Conservation (phyloP, 345 rosid genomes). For the Camelina laxa region DNA sequence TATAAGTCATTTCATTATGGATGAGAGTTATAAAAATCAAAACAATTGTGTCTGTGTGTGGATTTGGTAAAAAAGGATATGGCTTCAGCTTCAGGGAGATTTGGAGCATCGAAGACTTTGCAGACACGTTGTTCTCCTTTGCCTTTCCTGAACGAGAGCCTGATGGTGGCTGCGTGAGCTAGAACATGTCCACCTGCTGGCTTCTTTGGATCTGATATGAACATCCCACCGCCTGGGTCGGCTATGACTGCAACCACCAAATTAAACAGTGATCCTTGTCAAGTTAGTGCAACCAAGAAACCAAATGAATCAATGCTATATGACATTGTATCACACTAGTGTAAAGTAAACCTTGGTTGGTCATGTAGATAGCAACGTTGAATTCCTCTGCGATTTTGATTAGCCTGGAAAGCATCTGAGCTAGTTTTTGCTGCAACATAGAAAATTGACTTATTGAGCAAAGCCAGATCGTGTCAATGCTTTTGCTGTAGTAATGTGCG, state of each 20-base stretch:
- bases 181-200: conserved; percentile 94
- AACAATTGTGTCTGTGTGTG: not conserved
- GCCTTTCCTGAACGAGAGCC: conserved; percentile 93
- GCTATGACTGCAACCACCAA: conserved; percentile 66
- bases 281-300: conserved; percentile 2
- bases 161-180: conserved; percentile 82
- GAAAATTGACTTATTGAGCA: conserved; percentile 23
- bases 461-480: not conserved
- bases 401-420: conserved; percentile 86
- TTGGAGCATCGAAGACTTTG: conserved; percentile 95
- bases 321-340: conserved; percentile 5
- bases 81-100: conserved; percentile 90
- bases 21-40: not conserved
- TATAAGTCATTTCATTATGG: conserved; percentile 17
- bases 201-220: conserved; percentile 89
- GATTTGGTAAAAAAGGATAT: conserved; percentile 63
- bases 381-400: conserved; percentile 93
- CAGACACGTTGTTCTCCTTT: conserved; percentile 89
- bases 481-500: conserved; percentile 8
- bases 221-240: conserved; percentile 88
- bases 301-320: not conserved
- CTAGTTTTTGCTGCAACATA: conserved; percentile 85
- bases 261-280: not conserved
- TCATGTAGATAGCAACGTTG: conserved; percentile 89
- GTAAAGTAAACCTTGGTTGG: conserved; percentile 76